Conservation (phyloP, 371 early-diverging fungal genomes). For the Zychaea mexicana region DNA sequence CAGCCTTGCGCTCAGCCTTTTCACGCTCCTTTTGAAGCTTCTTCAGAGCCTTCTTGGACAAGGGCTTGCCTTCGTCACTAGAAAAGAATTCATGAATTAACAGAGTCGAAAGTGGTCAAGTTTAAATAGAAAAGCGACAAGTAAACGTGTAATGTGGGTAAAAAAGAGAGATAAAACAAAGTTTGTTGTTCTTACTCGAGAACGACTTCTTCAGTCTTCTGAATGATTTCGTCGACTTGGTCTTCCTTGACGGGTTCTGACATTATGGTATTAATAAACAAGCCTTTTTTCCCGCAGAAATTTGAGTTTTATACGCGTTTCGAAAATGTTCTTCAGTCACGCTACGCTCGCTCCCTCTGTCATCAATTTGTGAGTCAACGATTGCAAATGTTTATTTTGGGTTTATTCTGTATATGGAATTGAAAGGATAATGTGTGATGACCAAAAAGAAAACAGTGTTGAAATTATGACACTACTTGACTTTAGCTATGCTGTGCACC, state of each 20-base stretch:
- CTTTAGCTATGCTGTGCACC: slow-evolving; percentile 77
- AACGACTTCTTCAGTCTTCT: slow-evolving; percentile 16
- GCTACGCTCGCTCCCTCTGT: not conserved
- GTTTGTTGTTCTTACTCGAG: slow-evolving; percentile 13
- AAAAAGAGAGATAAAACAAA: not conserved
- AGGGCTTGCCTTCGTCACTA: slow-evolving; percentile 87
- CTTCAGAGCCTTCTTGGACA: slow-evolving; percentile 92
- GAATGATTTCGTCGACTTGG: slow-evolving; percentile 8
- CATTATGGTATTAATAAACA: not conserved
- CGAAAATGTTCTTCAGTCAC: not conserved
- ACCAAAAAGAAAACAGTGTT: not conserved
- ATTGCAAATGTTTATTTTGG: not conserved
- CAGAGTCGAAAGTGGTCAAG: not conserved
- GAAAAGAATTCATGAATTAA: not conserved
- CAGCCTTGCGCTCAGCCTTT: slow-evolving; percentile 83
- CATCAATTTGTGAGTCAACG: not conserved
- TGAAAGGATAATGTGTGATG: not conserved
- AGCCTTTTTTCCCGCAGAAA: not conserved
- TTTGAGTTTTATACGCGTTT: slow-evolving; percentile 4
- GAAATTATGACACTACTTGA: slow-evolving; percentile 51
- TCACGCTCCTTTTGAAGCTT: slow-evolving; percentile 92
- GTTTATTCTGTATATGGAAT: not conserved
- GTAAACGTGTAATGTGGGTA: not conserved
- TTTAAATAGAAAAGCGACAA: not conserved
- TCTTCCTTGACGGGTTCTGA: slow-evolving; percentile 10